These are phyloP conservation scores for Aciculoconidium aculeatum DNA, from an alignment of 805 yeast species.

Conservation along the genomic window DNA sequence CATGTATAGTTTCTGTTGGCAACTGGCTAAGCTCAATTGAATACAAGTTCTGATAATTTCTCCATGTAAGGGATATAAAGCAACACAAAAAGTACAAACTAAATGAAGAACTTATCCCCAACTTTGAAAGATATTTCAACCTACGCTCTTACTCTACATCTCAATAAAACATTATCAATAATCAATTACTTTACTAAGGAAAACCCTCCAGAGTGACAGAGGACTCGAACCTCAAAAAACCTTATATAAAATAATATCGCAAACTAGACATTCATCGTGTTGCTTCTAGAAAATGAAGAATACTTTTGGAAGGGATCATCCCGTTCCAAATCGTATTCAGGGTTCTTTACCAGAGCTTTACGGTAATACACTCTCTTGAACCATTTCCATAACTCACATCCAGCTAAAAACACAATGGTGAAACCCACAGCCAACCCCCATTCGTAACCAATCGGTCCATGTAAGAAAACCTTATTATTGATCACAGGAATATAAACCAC, in stretches of 20 bases:
- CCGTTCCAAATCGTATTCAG: slow-evolving; percentile 36
- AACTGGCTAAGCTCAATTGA: too few species aligned
- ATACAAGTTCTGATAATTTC: too few species aligned
- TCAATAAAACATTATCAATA: too few species aligned
- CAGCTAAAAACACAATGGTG: slow-evolving; percentile 23
- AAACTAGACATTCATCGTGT: slow-evolving; percentile 21
- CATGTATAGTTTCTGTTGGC: too few species aligned
- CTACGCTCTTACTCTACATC: too few species aligned
- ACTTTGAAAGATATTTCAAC: too few species aligned
- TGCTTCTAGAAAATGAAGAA: slow-evolving; percentile 34
- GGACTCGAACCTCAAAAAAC: slow-evolving; percentile 10
- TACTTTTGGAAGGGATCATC: slow-evolving; percentile 35
- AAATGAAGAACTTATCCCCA: too few species aligned
- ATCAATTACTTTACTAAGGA: too few species aligned
- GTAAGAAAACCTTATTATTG: slow-evolving; percentile 33
- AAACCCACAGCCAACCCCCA: slow-evolving; percentile 35
- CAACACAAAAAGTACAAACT: too few species aligned
- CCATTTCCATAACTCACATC: slow-evolving; percentile 37
- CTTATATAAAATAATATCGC: slow-evolving; percentile 1
- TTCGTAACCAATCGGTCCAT: slow-evolving; percentile 33
- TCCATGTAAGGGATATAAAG: too few species aligned
- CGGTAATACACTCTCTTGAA: slow-evolving; percentile 29
- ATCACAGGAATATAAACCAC: slow-evolving; percentile 37
- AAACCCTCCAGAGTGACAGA: slow-evolving; percentile 8
- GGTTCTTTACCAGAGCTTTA: slow-evolving; percentile 15